These are phyloP conservation scores for Coemansia sp. DNA, from an alignment of 192 early-diverging fungal species.

Conservation along the genomic window DNA sequence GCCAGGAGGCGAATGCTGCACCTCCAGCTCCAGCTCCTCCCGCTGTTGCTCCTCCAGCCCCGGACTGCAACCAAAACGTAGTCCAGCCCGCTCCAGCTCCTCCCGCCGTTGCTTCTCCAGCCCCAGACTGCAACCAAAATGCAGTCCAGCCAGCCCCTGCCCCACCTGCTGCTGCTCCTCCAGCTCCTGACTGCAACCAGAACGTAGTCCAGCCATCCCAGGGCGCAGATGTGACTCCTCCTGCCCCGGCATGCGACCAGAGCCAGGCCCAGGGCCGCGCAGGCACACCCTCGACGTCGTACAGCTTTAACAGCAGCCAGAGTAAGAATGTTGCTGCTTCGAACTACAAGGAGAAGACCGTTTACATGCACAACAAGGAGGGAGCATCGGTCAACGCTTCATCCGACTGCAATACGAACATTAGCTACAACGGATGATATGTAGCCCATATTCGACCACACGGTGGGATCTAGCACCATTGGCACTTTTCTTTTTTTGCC, in stretches of 20 bases:
- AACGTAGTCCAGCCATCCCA: background rate
- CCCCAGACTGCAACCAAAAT: too few species aligned
- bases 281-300: constrained; percentile 6
- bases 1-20: background rate
- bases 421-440: constrained; percentile 17
- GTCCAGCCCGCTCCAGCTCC: background rate
- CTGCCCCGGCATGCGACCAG: constrained; percentile 3
- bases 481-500: background rate
- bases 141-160: background rate
- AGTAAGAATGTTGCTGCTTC: constrained; percentile 13
- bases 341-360: constrained; percentile 22
- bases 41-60: background rate
- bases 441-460: background rate
- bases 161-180: background rate
- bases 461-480: background rate
- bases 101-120: background rate
- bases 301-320: constrained; percentile 26
- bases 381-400: constrained; percentile 14
- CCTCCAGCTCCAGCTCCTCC: constrained; percentile 9
- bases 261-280: constrained; percentile 3
- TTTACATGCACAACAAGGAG: constrained; percentile 40
- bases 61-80: background rate
- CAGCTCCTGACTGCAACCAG: background rate
- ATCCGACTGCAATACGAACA: constrained; percentile 23
- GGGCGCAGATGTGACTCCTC: background rate